phyloP scores from a whole-genome alignment of 208 protist species.

The Wallacemonas sp. region DNA sequence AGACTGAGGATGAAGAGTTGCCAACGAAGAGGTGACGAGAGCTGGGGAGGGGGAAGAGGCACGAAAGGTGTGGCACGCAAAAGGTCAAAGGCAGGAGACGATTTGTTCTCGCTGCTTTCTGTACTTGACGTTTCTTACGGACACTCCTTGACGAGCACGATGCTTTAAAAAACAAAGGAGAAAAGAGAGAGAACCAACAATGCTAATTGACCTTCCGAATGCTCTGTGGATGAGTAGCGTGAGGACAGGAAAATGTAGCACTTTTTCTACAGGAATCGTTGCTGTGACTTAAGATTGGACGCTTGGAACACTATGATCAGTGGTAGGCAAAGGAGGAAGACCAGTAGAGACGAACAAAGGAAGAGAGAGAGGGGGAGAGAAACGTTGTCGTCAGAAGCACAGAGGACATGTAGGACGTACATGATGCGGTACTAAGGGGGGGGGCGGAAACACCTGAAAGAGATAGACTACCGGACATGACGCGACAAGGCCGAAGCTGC shows the following conservation, averaged over 20 bases:
- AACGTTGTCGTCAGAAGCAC: neutral
- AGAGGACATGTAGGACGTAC: too few relatives aligned
- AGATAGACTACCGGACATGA: too few relatives aligned
- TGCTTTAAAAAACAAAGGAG: neutral
- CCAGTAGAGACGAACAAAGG: neutral
- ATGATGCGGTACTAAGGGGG: too few relatives aligned
- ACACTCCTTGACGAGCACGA: neutral
- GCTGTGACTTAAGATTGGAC: neutral
- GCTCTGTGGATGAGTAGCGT: constrained; percentile 8
- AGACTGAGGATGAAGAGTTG: neutral
- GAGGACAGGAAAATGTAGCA: neutral
- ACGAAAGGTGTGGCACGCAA: constrained; percentile 5
- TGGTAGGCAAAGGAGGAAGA: neutral
- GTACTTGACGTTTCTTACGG: neutral
- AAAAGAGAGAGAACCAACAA: neutral
- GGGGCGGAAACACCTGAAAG: too few relatives aligned
- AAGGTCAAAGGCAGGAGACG: neutral
- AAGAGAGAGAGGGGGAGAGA: neutral
- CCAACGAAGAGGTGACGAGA: neutral
- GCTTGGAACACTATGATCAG: too few relatives aligned
- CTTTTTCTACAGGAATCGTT: neutral
- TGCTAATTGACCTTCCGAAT: neutral
- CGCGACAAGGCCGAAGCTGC: too few relatives aligned
- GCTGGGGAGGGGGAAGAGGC: constrained; percentile 3
- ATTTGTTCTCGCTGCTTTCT: neutral